Evolutionary conservation across 2,329 filamentous ascomycete genomes (phyloP).

Genomic region (Fusarium sp.): DNA sequence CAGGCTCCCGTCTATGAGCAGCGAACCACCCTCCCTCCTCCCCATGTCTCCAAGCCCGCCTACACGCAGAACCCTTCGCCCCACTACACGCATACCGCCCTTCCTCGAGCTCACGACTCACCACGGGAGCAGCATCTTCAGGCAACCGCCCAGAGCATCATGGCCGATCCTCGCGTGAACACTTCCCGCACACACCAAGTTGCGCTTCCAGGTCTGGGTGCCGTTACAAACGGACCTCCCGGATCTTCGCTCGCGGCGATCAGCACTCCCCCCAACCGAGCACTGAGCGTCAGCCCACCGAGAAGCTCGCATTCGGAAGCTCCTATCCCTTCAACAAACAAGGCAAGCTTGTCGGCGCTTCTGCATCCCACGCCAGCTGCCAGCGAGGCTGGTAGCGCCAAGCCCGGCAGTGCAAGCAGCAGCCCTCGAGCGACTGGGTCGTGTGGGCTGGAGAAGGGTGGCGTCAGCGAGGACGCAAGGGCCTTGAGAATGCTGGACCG

Average conservation of each 20-base stretch:
- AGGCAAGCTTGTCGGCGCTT: conserved; percentile 62
- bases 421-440: conserved; percentile 47
- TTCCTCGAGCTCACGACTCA: conserved; percentile 54
- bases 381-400: conserved; percentile 60
- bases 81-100: conserved; percentile 49
- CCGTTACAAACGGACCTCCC: conserved; percentile 47
- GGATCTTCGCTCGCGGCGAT: conserved; percentile 46
- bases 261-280: conserved; percentile 58
- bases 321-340: conserved; percentile 46
- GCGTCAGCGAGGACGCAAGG: conserved; percentile 72
- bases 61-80: conserved; percentile 48
- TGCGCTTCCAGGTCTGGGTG: conserved; percentile 57
- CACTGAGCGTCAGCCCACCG: conserved; percentile 62
- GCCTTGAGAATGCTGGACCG: conserved; percentile 75
- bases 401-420: conserved; percentile 58
- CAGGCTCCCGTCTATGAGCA: conserved; percentile 50
- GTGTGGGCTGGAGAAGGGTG: conserved; percentile 49
- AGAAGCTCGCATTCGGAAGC: conserved; percentile 53
- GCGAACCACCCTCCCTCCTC: conserved; percentile 53
- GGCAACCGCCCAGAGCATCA: conserved; percentile 56
- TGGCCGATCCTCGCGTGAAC: conserved; percentile 54
- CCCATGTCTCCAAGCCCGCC: conserved; percentile 48
- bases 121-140: conserved; percentile 60
- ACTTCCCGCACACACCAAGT: conserved; percentile 55
- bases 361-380: conserved; percentile 62